Evolutionary conservation across 805 yeast genomes (phyloP), one percentile per base, ranked within the genome.

Genomic region (Saccharomyces kudriavzevii): DNA sequence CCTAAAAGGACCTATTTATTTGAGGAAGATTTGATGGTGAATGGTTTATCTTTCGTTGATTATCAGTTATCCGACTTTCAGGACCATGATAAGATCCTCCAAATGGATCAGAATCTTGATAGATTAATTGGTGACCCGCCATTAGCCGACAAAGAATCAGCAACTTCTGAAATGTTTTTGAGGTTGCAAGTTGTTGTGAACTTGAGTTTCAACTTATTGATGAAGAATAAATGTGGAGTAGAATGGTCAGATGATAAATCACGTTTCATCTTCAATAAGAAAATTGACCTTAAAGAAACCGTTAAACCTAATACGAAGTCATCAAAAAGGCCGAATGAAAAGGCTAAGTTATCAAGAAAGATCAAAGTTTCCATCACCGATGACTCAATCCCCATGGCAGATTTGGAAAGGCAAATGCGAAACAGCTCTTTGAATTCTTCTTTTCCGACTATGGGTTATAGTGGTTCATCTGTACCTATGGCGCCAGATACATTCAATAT

Each of bases 11-110:
- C 65, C 2, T 78, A 81, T 53, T 78, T 77, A 52, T 85, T 84
- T 62, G 68, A 73, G 47, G 92, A 87, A 61, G 94, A 86, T 69
- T 81, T 84, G 13, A 68, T 74, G 24, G 70, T 82, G 58, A 80
- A 79, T 55, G 90, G 84, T 56, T 84, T 82, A 60, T 70, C 74
- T 28, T 78, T 85, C 4, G 71, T 86, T 17, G 77, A 77, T 25
- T 76, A 72, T 57, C 77, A 75, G 51, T 73, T 85, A 52, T 76
- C 75, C 50, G 91, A 85, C 63, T 85, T 84, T 58, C 74, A 83
- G 57, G 90, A 85, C 60, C 20, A 54, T 1, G 56, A 53, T 4
- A 50, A 57, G n/a, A 57, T 63, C 5, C 58, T 57, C 30, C 28
- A 47, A 3, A 54, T 51, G 49, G 50, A 53, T 4, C 59, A 65